Evolutionary conservation across 768 basidiomycete genomes (phyloP).

Genomic region (Lentinus brumalis): DNA sequence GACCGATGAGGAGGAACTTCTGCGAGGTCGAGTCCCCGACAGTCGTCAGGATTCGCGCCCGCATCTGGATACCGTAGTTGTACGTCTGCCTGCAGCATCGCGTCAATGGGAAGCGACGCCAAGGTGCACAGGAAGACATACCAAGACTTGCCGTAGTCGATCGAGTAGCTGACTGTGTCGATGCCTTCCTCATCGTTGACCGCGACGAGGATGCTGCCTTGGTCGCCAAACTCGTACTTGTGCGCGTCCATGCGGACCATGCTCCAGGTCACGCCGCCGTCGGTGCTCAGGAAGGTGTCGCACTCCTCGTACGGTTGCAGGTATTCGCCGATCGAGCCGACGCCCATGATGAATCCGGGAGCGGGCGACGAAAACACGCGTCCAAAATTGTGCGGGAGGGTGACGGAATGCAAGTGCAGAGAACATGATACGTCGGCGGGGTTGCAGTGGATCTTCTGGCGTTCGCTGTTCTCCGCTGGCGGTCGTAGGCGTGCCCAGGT

Average conservation of each 20-base stretch:
- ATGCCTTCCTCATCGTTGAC: constrained; percentile 85
- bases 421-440: constrained; percentile 66
- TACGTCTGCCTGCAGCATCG: constrained; percentile 62
- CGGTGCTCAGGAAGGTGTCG: constrained; percentile 91
- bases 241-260: constrained; percentile 78
- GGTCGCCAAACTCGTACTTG: constrained; percentile 96
- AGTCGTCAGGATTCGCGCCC: constrained; percentile 79
- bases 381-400: constrained; percentile 89
- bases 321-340: constrained; percentile 78
- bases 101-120: background rate
- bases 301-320: constrained; percentile 79
- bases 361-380: constrained; percentile 94
- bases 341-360: constrained; percentile 95
- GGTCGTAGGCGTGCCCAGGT: constrained; percentile 73
- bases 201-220: constrained; percentile 75
- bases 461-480: constrained; percentile 58
- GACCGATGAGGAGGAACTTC: constrained; percentile 89
- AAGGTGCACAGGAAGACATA: constrained; percentile 30
- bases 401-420: constrained; percentile 92
- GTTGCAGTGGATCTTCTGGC: constrained; percentile 65
- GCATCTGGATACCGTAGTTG: constrained; percentile 67
- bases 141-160: constrained; percentile 85
- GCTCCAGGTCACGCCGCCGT: constrained; percentile 85
- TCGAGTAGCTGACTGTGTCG: constrained; percentile 72
- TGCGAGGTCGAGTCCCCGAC: constrained; percentile 95